Evolutionary conservation across 2,329 filamentous ascomycete genomes (phyloP).

Genomic region (Alternaria arbusti): DNA sequence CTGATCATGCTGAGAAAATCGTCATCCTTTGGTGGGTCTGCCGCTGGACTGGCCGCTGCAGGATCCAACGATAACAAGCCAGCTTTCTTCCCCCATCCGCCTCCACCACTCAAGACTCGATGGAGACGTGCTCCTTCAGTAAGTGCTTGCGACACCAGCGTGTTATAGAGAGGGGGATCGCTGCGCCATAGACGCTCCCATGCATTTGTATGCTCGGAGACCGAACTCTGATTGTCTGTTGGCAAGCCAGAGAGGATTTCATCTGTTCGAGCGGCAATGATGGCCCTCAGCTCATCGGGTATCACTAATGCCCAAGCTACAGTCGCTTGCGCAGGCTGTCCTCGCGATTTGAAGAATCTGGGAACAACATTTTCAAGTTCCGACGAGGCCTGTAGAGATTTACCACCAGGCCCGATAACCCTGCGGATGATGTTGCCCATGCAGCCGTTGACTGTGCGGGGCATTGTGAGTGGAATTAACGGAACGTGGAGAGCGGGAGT

Average conservation of each 20-base stretch:
- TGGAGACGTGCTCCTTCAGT: conserved; percentile 50
- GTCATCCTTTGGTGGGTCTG: background rate
- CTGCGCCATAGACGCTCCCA: conserved; percentile 30
- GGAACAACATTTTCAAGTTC: conserved; percentile 73
- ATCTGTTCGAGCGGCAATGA: conserved; percentile 4
- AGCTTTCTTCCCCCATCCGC: conserved; percentile 82
- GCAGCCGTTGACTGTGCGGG: conserved; percentile 67
- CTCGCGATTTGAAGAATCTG: conserved; percentile 58
- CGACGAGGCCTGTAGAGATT: conserved; percentile 67
- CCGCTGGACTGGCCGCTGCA: conserved; percentile 14
- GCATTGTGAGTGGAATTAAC: conserved; percentile 67
- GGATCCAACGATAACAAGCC: conserved; percentile 81
- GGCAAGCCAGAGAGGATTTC: conserved; percentile 8
- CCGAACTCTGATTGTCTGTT: background rate
- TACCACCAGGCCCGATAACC: conserved; percentile 56
- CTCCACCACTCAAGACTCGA: conserved; percentile 74
- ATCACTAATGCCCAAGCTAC: conserved; percentile 77
- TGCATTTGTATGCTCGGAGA: conserved; percentile 1
- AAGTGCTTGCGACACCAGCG: conserved; percentile 27
- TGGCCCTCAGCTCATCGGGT: conserved; percentile 43
- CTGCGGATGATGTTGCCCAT: conserved; percentile 81
- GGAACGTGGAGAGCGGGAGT: conserved; percentile 50
- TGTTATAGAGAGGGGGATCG: conserved; percentile 28
- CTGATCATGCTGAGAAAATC: conserved; percentile 12
- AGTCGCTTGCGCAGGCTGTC: conserved; percentile 56